Evolutionary conservation across 306 rosid genomes (phyloP).

Genomic region (Hippophae rhamnoides): DNA sequence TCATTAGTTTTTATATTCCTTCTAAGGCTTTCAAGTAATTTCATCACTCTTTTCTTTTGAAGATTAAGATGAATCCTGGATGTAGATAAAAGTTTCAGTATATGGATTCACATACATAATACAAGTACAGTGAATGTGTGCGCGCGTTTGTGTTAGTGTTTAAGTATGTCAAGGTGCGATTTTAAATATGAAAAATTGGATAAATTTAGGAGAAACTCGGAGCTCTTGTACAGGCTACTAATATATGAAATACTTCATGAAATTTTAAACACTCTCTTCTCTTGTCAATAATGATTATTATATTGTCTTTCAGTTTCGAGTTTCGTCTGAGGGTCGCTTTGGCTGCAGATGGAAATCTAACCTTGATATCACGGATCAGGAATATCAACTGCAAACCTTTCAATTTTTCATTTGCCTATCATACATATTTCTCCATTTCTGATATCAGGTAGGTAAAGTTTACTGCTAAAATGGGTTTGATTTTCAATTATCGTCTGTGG

Average conservation of each 20-base stretch:
- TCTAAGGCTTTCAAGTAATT: not conserved
- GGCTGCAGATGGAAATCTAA: constrained; percentile 55
- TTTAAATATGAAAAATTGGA: too few relatives aligned
- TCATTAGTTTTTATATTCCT: not conserved
- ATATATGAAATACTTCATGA: not conserved
- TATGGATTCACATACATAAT: not conserved
- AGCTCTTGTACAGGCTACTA: not conserved
- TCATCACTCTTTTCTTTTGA: not conserved
- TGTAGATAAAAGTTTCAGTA: not conserved
- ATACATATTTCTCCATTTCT: constrained; percentile 69
- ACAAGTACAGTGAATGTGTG: too few relatives aligned
- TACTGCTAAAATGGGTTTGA: not conserved
- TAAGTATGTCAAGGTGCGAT: too few relatives aligned
- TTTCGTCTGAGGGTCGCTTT: constrained; percentile 66
- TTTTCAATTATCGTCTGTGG: not conserved
- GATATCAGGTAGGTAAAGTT: constrained; percentile 54
- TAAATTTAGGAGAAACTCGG: not conserved
- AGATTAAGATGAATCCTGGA: not conserved
- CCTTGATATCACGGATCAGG: constrained; percentile 62
- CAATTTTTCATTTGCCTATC: constrained; percentile 74
- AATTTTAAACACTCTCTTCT: not conserved
- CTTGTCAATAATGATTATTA: constrained; percentile 1
- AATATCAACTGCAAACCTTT: constrained; percentile 73
- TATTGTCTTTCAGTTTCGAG: constrained; percentile 53
- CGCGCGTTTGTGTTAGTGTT: too few relatives aligned